phyloP scores from a whole-genome alignment of 306 rosid species.

The Styphnolobium japonicum region DNA sequence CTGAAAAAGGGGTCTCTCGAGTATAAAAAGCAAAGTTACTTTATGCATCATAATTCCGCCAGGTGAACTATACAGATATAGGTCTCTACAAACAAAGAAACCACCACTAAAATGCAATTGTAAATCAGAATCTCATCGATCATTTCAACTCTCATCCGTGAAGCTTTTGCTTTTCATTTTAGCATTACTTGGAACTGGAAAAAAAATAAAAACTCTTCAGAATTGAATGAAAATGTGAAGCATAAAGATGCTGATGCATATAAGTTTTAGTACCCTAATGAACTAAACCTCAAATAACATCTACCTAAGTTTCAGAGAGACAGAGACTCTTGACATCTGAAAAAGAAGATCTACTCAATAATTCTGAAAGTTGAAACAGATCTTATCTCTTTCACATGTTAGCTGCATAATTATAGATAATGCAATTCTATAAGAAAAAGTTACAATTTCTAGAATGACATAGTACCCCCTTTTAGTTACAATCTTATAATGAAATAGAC shows the following conservation, averaged over 20 bases:
- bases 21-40: not conserved
- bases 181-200: not conserved
- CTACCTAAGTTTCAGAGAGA: not conserved
- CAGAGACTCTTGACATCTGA: slow-evolving; percentile 24
- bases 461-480: slow-evolving; percentile 18
- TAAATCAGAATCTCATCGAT: not conserved
- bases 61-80: not conserved
- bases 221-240: slow-evolving; percentile 4
- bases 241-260: not conserved
- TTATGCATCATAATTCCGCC: not conserved
- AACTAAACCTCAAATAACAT: not conserved
- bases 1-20: not conserved
- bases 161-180: not conserved
- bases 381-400: slow-evolving; percentile 39
- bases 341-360: slow-evolving; percentile 39
- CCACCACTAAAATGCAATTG: not conserved
- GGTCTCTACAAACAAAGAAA: not conserved
- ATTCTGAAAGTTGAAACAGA: slow-evolving; percentile 29
- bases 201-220: not conserved
- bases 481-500: not conserved
- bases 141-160: not conserved
- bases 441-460: slow-evolving; percentile 21
- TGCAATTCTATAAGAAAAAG: slow-evolving; percentile 20
- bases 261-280: not conserved
- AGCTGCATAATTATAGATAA: slow-evolving; percentile 22